Evolutionary conservation across 2,329 filamentous ascomycete species (phyloP).

Genomic region (Monilinia fructicola): DNA sequence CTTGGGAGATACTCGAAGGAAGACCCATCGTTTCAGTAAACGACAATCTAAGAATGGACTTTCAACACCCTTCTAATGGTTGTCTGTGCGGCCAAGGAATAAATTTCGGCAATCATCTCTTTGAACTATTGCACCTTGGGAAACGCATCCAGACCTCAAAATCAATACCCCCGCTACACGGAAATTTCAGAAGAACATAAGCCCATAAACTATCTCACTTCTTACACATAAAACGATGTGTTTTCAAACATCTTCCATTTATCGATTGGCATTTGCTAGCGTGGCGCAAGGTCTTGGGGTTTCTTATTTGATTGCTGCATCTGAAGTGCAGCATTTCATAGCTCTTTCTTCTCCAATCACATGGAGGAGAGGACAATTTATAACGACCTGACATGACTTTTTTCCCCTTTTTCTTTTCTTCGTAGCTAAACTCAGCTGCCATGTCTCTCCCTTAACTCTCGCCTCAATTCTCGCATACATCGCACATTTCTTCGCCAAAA

Average conservation of each 20-base stretch:
- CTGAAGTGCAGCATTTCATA: constrained; percentile 15
- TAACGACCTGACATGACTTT: constrained; percentile 18
- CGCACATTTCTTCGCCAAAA: not conserved
- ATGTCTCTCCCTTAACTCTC: not conserved
- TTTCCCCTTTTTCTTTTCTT: constrained; percentile 1
- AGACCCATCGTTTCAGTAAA: constrained; percentile 78
- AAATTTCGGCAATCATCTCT: not conserved
- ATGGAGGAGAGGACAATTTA: not conserved
- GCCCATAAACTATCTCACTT: not conserved
- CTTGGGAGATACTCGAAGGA: constrained; percentile 45
- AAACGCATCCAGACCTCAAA: not conserved
- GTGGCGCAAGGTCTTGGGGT: constrained; percentile 17
- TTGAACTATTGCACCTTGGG: not conserved
- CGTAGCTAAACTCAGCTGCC: not conserved
- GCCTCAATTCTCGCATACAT: not conserved
- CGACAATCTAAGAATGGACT: constrained; percentile 93
- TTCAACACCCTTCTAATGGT: constrained; percentile 59
- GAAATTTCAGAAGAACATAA: not conserved
- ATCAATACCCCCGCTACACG: not conserved
- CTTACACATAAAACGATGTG: constrained; percentile 26
- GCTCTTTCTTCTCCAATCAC: constrained; percentile 1
- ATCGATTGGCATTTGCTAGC: constrained; percentile 23
- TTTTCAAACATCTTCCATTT: constrained; percentile 16
- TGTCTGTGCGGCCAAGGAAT: not conserved
- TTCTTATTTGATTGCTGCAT: constrained; percentile 19